Evolutionary conservation across 495 filamentous ascomycete species (phyloP), one percentile per base, ranked within the genome.

Genomic region (Hyaloscypha hepaticicola): DNA sequence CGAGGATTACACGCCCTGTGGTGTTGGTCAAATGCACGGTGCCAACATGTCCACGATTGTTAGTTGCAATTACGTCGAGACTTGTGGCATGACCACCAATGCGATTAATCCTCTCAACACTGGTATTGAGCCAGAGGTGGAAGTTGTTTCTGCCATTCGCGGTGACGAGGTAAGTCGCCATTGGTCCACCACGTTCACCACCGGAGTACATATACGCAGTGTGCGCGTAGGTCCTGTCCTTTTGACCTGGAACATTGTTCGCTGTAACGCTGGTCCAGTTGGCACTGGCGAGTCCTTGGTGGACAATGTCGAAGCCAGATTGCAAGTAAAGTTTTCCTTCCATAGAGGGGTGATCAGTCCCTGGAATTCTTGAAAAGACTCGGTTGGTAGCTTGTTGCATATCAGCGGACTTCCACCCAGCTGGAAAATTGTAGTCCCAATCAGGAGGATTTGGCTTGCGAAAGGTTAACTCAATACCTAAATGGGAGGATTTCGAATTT

Each of bases 351-450:
- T 77, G 75, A 69, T 85, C 83, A 25, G 88, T 90, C 27, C 89
- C 87, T 1, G 89, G 88, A 67, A 91, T 91, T 63, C 87, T 83
- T 28, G 77, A 72, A 75, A 91, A 91, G 9, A 90, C 85, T 4
- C 84, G 77, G 34, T 77, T 74, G 31, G 82, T 82, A 29, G 89
- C 82, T 58, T 77, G 72, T 64, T 74, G 69, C 73, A 92, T 77
- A 69, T 92, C 87, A 2, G 78, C 72, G 41, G 82, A 79, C 73
- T 90, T 87, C 90, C 90, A 93, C 28, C 87, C 89, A 49, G 76
- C 52, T 5, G 90, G 90, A 77, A 90, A 93, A 66, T 88, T 86
- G 70, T 84, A 83, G 67, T 92, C 84, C 79, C 88, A 93, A 73
- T 92, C 90, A 19, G 38, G 34, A 12, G 69, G 69, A 51, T 68